Evolutionary conservation across 495 filamentous ascomycete genomes (phyloP).

Genomic region (Daldinia grandis): DNA sequence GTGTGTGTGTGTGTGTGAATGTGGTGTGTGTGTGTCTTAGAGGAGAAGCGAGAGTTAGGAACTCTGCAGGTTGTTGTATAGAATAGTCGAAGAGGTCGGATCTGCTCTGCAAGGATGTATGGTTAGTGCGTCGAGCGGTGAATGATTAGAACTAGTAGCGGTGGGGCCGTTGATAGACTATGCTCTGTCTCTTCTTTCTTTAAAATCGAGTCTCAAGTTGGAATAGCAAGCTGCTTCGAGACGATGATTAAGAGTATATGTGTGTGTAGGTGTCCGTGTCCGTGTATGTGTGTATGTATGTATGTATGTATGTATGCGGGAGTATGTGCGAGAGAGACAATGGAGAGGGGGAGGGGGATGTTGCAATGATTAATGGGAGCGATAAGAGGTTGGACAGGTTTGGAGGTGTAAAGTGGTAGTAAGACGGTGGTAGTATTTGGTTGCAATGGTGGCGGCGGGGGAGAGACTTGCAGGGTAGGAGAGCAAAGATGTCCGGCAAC

Average conservation of each 20-base stretch:
- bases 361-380: conserved; percentile 38
- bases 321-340: conserved; percentile 40
- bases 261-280: conserved; percentile 14
- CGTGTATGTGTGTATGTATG: conserved; percentile 10
- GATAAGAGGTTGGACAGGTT: conserved; percentile 41
- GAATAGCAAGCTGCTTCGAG: conserved; percentile 27
- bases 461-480: conserved; percentile 35
- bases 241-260: conserved; percentile 40
- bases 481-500: conserved; percentile 36
- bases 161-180: conserved; percentile 16
- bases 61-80: conserved; percentile 32
- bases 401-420: conserved; percentile 41
- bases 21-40: conserved; percentile 16
- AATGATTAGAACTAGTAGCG: conserved; percentile 31
- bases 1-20: conserved; percentile 28
- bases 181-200: conserved; percentile 29
- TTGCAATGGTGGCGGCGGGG: conserved; percentile 54
- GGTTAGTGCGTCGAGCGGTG: conserved; percentile 51
- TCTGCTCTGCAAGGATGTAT: conserved; percentile 43
- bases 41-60: conserved; percentile 29
- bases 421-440: conserved; percentile 33
- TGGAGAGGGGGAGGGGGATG: conserved; percentile 39
- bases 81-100: conserved; percentile 41
- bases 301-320: conserved; percentile 32
- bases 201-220: conserved; percentile 31